Percentiles rank a stretch among this genome's conserved stretches.
phyloP scores from a whole-genome alignment of 495 filamentous ascomycete species.

The Lasiosphaeris hirsuta region DNA sequence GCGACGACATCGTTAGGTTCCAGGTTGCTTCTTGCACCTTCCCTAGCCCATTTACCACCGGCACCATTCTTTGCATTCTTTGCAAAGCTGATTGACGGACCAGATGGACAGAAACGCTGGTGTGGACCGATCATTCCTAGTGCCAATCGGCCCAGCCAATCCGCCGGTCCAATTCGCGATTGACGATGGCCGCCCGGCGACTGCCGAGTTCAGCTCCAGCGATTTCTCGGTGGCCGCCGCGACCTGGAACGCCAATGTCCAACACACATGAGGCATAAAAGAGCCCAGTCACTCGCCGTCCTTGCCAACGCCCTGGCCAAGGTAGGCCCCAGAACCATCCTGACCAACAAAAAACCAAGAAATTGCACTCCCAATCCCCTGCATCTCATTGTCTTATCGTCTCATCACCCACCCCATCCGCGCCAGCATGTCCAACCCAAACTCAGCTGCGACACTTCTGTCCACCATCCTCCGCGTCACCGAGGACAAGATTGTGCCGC shows the following conservation, averaged over 20 bases:
- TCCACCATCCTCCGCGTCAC: constrained; percentile 31
- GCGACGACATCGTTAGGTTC: no score
- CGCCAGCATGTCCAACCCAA: constrained; percentile 15
- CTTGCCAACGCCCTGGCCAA: no score
- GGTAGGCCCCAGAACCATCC: no score
- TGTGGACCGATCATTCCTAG: neutral
- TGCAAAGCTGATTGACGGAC: no score
- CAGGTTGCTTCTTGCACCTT: no score
- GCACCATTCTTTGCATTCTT: no score
- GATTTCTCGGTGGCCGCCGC: constrained; percentile 11
- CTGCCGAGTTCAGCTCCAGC: constrained; percentile 10
- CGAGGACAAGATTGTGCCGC: constrained; percentile 31
- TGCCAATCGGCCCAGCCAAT: no score
- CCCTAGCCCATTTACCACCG: no score
- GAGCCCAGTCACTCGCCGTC: no score
- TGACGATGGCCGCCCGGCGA: constrained; percentile 3
- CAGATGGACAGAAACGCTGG: no score
- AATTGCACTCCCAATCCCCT: neutral
- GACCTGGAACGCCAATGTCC: neutral
- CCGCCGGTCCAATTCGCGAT: neutral
- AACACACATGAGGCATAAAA: no score
- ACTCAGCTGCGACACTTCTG: constrained; percentile 28
- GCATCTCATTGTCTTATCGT: neutral
- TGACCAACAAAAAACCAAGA: neutral
- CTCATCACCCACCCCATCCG: neutral